Base-by-base conservation (phyloP, 345 rosid genomes). In the Conringia planisiliqua region DNA sequence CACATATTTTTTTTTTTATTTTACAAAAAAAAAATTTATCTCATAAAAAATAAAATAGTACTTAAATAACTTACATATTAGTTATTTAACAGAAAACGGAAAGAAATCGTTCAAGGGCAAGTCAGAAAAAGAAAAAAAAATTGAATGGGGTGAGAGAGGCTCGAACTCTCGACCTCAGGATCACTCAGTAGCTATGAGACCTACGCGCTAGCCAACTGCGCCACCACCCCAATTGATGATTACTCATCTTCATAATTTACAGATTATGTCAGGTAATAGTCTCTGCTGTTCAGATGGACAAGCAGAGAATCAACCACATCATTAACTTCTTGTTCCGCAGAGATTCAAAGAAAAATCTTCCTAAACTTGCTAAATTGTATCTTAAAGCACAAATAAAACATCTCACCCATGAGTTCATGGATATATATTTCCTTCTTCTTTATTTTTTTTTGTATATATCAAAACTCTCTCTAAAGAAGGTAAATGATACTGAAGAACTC, bases 131-230 rank as follows among this genome's bases (percentile, higher is more conserved):
- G 14, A 38, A 10, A 55, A 5, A 36, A 17, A 16, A 64, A 30
- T 10, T 3, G 2, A 2, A 4, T 93, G 94, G 93, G 96, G 87
- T 86, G 98, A 89, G 97, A 90, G 90, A 87, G 93, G 92, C 85
- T 86, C 92, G 85, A 86, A 84, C 93, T 88, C 97, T 93, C 97
- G 88, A 89, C 97, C 93, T 89, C 96, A 85, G 97, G 96, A 90
- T 93, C 2, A 80, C 97, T 85, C 91, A 24, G 56, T 58, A 82
- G 92, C 97, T 86, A 88, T 88, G 97, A 89, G 93, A 93, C 90
- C 97, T 86, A 85, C 93, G 90, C 89, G 92, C 98, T 86, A 89
- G 85, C 92, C 97, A 90, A 90, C 96, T 89, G 93, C 97, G 89
- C 96, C 92, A 84, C 92, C 90, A 86, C 93, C 90, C 91, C 93